phyloP scores from a whole-genome alignment of 306 rosid genomes.

The Malus domestica region ASM211411v1 NC_041791.1:37297001-37297500 shows the following conservation, averaged over 20 bases:
- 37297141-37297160: not conserved
- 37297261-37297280: conserved; percentile 97
- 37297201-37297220: conserved; percentile 1
- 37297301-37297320: conserved; percentile 80
- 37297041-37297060: not conserved
- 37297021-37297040: not conserved
- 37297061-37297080: not conserved
- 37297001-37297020: conserved; percentile 57
- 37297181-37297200: not conserved
- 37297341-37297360: not conserved
- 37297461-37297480: too few relatives aligned
- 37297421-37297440: too few relatives aligned
- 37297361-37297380: not conserved
- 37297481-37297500: too few relatives aligned
- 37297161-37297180: not conserved
- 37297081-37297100: not conserved
- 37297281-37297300: conserved; percentile 98
- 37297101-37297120: not conserved
- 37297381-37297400: too few relatives aligned
- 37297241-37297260: conserved; percentile 84
- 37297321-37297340: conserved; percentile 47
- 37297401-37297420: too few relatives aligned
- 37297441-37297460: too few relatives aligned
- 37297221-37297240: conserved; percentile 94
- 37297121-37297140: not conserved